Evolutionary conservation across 495 filamentous ascomycete genomes (phyloP).

Genomic region (Cercophora scortea): DNA sequence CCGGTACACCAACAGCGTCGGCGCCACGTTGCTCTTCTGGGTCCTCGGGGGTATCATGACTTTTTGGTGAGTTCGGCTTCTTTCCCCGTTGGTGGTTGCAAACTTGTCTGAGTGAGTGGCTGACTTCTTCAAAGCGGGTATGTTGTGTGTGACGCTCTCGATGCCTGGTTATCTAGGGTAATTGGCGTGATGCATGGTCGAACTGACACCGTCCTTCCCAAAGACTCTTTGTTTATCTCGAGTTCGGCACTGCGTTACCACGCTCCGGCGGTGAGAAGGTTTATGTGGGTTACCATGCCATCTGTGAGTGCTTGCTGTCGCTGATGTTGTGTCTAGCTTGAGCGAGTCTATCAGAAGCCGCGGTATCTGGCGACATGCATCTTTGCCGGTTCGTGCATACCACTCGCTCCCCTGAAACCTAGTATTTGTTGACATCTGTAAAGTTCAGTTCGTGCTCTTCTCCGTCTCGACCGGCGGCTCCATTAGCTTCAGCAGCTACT

Average conservation of each 20-base stretch:
- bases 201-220: neutral
- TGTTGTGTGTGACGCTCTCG: neutral
- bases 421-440: neutral
- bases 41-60: conserved; percentile 25
- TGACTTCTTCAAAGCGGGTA: conserved; percentile 15
- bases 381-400: conserved; percentile 15
- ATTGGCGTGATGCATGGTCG: neutral
- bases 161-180: neutral
- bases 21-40: conserved; percentile 24
- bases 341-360: conserved; percentile 25
- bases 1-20: conserved; percentile 19
- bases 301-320: neutral
- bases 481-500: conserved; percentile 25
- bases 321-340: conserved; percentile 9
- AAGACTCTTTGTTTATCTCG: conserved; percentile 28
- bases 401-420: neutral
- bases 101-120: neutral
- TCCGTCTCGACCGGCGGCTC: conserved; percentile 26
- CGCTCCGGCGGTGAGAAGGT: conserved; percentile 28
- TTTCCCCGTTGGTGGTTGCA: neutral
- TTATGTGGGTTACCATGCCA: conserved; percentile 10
- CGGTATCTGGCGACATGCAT: conserved; percentile 27
- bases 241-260: conserved; percentile 26
- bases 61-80: conserved; percentile 14
- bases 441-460: conserved; percentile 33